These are phyloP conservation scores for Coemansia sp. DNA, from an alignment of 192 early-diverging fungal species.

Conservation along the genomic window DNA sequence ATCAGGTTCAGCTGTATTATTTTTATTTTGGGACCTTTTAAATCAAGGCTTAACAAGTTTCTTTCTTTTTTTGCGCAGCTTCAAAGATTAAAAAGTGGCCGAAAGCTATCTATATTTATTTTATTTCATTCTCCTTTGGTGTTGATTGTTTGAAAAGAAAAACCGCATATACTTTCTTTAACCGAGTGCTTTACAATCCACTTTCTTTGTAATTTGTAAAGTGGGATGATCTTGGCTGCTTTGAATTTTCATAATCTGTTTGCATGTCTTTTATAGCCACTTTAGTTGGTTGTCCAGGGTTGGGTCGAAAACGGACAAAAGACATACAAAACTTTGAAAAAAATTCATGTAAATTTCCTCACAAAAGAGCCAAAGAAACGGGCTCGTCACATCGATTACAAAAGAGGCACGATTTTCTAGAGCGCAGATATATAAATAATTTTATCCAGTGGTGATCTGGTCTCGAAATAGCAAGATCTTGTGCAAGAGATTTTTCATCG, in stretches of 20 bases:
- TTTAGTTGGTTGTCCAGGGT: background rate
- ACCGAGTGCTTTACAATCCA: background rate
- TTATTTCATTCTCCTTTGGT: background rate
- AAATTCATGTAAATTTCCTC: background rate
- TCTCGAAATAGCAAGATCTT: background rate
- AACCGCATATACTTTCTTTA: background rate
- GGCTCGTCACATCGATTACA: background rate
- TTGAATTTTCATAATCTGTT: background rate
- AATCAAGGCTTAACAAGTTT: too few species aligned
- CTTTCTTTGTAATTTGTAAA: constrained; percentile 2
- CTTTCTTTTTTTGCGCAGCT: too few species aligned
- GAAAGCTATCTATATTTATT: too few species aligned
- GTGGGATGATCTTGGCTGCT: constrained; percentile 6
- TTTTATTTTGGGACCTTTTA: too few species aligned
- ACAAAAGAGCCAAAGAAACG: background rate
- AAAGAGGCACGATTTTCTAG: background rate
- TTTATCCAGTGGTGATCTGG: background rate
- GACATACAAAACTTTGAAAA: background rate
- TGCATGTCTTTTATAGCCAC: background rate
- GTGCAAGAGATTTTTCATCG: background rate
- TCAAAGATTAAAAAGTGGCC: too few species aligned
- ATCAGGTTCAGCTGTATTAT: too few species aligned
- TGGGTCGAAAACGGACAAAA: background rate
- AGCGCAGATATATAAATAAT: background rate
- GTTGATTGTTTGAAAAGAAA: background rate